These are phyloP conservation scores for Multifurca ochricompacta DNA, from an alignment of 768 basidiomycete genomes.

Conservation along the genomic window DNA sequence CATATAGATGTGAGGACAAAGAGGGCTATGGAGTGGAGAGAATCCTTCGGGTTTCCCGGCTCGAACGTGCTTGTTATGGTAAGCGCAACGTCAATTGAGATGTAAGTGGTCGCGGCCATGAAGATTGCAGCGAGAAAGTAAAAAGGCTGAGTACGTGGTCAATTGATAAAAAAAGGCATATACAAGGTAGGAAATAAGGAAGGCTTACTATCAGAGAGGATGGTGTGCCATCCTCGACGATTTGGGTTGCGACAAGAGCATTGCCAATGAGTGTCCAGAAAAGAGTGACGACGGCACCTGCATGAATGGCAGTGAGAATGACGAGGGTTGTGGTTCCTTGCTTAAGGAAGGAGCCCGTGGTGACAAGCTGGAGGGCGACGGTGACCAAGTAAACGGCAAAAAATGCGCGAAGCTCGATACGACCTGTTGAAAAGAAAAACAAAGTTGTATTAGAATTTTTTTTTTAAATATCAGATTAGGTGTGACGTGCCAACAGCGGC, in stretches of 20 bases:
- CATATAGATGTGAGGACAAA: conserved; percentile 78
- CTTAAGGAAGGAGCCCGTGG: conserved; percentile 67
- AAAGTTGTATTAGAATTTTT: conserved; percentile 3
- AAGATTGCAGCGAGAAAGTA: conserved; percentile 46
- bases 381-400: conserved; percentile 61
- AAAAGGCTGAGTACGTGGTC: conserved; percentile 44
- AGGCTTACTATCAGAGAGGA: conserved; percentile 55
- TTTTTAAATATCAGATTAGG: background rate
- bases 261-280: conserved; percentile 79
- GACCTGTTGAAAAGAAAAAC: too few species aligned
- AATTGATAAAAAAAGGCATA: background rate
- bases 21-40: conserved; percentile 60
- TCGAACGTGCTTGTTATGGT: conserved; percentile 56
- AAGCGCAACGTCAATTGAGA: conserved; percentile 75
- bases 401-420: conserved; percentile 63
- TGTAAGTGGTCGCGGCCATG: conserved; percentile 70
- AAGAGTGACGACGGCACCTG: conserved; percentile 63
- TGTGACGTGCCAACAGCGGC: conserved; percentile 70
- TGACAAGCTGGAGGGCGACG: conserved; percentile 71
- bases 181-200: conserved; percentile 22
- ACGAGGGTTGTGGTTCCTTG: conserved; percentile 71
- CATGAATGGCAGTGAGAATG: conserved; percentile 70
- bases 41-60: conserved; percentile 45
- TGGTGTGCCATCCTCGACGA: conserved; percentile 86
- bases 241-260: conserved; percentile 74